A percentile compares a stretch with the other conserved stretches of the same genome.
Conservation (phyloP, 1,139 yeast genomes). For the Kodamaea alishanica region DNA sequence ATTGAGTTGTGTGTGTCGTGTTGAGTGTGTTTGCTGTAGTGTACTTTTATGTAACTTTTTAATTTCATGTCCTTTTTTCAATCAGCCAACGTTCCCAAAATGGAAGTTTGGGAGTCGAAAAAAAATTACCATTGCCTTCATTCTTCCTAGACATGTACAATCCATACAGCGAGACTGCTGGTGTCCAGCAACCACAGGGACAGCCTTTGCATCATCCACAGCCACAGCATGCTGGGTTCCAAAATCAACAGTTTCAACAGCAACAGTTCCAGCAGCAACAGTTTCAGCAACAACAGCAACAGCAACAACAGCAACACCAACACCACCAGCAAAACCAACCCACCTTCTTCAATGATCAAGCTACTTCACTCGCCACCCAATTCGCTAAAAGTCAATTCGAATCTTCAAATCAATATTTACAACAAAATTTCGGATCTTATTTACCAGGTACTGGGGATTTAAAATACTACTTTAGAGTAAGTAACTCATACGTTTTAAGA, state of each 20-base stretch:
- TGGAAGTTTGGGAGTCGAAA: constrained; percentile 3
- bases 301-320: constrained; percentile 11
- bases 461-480: constrained; percentile 86
- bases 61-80: neutral
- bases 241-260: constrained; percentile 11
- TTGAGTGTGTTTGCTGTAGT: no score
- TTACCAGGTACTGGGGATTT: constrained; percentile 52
- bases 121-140: no score
- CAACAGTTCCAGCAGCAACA: constrained; percentile 9
- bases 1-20: no score
- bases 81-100: constrained; percentile 1
- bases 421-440: constrained; percentile 60
- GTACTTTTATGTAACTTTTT: neutral
- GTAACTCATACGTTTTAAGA: constrained; percentile 77
- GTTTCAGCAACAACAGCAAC: constrained; percentile 15
- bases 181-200: constrained; percentile 13
- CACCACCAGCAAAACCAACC: constrained; percentile 14
- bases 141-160: constrained; percentile 49
- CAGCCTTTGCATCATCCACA: constrained; percentile 34
- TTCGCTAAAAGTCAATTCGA: constrained; percentile 83
- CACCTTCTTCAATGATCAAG: constrained; percentile 69
- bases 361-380: constrained; percentile 82
- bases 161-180: constrained; percentile 35
- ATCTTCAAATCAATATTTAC: constrained; percentile 67
- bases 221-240: constrained; percentile 25